Conservation (phyloP, 2,329 filamentous ascomycete species). For the Chaetomium sp. region DNA sequence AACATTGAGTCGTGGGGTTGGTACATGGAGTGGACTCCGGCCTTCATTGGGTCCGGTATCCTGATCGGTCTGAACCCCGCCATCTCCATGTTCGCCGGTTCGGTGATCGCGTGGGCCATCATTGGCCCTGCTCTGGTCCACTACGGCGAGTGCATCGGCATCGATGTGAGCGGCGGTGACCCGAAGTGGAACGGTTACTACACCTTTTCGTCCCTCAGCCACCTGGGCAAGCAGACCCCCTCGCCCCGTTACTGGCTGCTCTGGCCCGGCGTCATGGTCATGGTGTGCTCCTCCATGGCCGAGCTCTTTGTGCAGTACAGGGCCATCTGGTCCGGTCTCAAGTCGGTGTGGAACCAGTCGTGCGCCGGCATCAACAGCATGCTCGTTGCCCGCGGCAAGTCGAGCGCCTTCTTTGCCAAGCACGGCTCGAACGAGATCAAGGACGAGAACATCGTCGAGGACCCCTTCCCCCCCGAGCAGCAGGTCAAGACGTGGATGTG, state of each 20-base stretch:
- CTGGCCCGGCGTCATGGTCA: conserved; percentile 38
- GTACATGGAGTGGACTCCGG: conserved; percentile 51
- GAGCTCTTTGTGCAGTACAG: conserved; percentile 36
- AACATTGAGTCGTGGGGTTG: conserved; percentile 53
- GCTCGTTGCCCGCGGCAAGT: conserved; percentile 36
- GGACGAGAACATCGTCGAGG: conserved; percentile 36
- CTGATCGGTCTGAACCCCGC: conserved; percentile 53
- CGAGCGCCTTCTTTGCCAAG: conserved; percentile 36
- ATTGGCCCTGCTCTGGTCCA: conserved; percentile 52
- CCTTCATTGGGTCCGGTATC: conserved; percentile 53
- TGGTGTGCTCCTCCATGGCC: conserved; percentile 35
- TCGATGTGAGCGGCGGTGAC: conserved; percentile 29
- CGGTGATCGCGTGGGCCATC: conserved; percentile 48
- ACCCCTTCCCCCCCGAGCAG: conserved; percentile 41
- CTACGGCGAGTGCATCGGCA: conserved; percentile 42
- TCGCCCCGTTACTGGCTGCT: conserved; percentile 37
- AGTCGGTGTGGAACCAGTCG: conserved; percentile 42
- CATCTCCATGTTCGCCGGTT: conserved; percentile 50
- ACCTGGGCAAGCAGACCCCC: conserved; percentile 29
- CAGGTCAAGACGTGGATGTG: conserved; percentile 50
- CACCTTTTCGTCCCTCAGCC: conserved; percentile 30
- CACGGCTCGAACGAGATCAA: conserved; percentile 30
- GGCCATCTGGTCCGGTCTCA: conserved; percentile 34
- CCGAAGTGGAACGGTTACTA: conserved; percentile 39
- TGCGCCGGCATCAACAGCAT: conserved; percentile 36